Evolutionary conservation across 2,329 filamentous ascomycete genomes (phyloP), one percentile per base, ranked within the genome.

Genomic region (Pseudocercospora macadamiae): DNA sequence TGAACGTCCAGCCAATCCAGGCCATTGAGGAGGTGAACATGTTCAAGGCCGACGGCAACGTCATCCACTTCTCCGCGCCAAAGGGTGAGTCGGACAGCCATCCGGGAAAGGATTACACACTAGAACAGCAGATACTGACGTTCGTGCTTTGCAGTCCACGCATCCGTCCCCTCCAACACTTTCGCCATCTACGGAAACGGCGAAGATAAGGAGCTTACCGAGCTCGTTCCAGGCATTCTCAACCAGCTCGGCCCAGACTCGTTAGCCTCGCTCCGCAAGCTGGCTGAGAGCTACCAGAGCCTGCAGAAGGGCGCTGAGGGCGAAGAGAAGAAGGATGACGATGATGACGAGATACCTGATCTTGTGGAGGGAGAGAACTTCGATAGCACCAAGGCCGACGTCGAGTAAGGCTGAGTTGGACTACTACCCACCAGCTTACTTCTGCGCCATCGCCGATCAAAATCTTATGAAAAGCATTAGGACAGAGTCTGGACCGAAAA

Each of bases 11-110:
- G 87, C 95, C 95, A 74, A 97, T 99, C 81, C 93, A 96, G 84
- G 91, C 90, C 69, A 99, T 99, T 74, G 95, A 99, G 88, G 95
- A 99, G 85, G 95, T 99, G 79, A 99, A 99, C 89, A 99, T 99
- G 95, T 99, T 99, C 89, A 99, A 99, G 90, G 89, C 90, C 77
- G 95, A 99, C 78, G 95, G 95, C 80, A 99, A 99, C 80, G 95
- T 99, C 79, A 97, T 99, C 76, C 95, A 99, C 87, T 99, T 99
- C 79, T 89, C 91, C 73, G 91, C 91, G 75, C 95, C 95, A 72
- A 97, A 97, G 86, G 95, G 95, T 97, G 82, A 75, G 86, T 83
- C 10, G 39, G 12, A 19, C 21, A 16, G 32, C 12, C 26, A 18
- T 19, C 2, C 18, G 8, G 34, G 18, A 23, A 28, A 12, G 5